Conservation (phyloP, 2,329 filamentous ascomycete species). For the Zasmidium citrigriseum region DNA sequence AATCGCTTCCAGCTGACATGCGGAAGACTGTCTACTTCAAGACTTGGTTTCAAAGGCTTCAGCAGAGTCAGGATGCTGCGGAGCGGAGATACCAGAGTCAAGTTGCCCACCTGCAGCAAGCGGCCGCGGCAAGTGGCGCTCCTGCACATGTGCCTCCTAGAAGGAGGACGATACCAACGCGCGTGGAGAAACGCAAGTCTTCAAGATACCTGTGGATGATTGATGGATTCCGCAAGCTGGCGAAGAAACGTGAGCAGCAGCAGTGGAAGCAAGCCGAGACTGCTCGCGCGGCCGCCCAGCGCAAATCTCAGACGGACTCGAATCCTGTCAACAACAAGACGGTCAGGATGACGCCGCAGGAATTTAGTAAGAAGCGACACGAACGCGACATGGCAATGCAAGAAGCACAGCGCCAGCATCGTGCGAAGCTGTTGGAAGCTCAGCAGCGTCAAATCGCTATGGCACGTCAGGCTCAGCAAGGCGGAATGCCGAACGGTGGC, state of each 20-base stretch:
- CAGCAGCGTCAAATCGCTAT: conserved; percentile 39
- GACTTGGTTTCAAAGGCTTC: conserved; percentile 64
- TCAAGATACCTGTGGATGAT: conserved; percentile 86
- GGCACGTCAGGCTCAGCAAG: conserved; percentile 32
- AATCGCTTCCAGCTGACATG: conserved; percentile 90
- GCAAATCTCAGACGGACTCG: conserved; percentile 62
- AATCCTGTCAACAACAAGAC: conserved; percentile 20
- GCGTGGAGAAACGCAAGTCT: conserved; percentile 83
- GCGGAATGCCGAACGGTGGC: conserved; percentile 34
- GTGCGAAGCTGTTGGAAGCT: conserved; percentile 35
- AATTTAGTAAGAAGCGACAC: conserved; percentile 86
- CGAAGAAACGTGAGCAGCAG: conserved; percentile 86
- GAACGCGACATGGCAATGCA: conserved; percentile 74
- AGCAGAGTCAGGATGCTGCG: conserved; percentile 62
- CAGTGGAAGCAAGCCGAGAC: conserved; percentile 84
- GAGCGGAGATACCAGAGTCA: conserved; percentile 59
- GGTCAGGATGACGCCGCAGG: conserved; percentile 73
- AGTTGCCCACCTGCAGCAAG: conserved; percentile 54
- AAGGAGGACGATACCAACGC: conserved; percentile 74
- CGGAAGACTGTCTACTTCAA: conserved; percentile 95
- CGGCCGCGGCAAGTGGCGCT: conserved; percentile 44
- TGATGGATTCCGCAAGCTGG: conserved; percentile 92
- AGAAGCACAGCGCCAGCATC: conserved; percentile 39
- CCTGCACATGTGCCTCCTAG: conserved; percentile 55
- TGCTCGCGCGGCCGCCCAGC: conserved; percentile 68